phyloP scores from a whole-genome alignment of 169 alveolate species.

The Miamiensis avidus region DNA sequence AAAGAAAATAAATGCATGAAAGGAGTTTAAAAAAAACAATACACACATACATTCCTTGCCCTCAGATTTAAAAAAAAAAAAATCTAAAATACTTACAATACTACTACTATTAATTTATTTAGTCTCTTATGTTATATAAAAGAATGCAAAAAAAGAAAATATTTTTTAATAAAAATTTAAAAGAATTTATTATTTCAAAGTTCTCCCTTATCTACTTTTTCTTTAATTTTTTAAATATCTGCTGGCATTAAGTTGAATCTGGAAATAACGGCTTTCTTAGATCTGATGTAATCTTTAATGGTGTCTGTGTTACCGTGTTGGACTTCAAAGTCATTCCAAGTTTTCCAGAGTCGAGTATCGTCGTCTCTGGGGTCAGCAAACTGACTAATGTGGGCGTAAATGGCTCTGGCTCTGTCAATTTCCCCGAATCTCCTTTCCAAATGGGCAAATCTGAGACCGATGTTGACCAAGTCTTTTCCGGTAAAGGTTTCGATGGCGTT shows the following conservation, averaged over 20 bases:
- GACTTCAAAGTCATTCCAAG: constrained; percentile 93
- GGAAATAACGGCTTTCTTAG: constrained; percentile 59
- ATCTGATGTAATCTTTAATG: constrained; percentile 89
- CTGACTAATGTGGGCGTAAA: constrained; percentile 87
- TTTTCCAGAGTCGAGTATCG: constrained; percentile 79
- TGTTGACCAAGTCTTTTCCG: constrained; percentile 75
- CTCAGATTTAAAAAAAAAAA: too few relatives aligned
- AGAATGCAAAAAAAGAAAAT: too few relatives aligned
- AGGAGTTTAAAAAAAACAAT: too few relatives aligned
- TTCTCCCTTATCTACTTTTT: constrained; percentile 38
- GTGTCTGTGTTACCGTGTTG: constrained; percentile 93
- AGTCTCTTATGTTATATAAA: too few relatives aligned
- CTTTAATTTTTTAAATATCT: constrained; percentile 38
- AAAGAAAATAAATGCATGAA: too few relatives aligned
- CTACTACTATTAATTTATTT: too few relatives aligned
- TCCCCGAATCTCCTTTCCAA: constrained; percentile 94
- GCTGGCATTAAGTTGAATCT: constrained; percentile 49
- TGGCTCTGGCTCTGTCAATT: constrained; percentile 93
- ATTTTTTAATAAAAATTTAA: too few relatives aligned
- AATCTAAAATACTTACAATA: too few relatives aligned
- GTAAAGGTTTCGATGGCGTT: constrained; percentile 56
- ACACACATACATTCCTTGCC: too few relatives aligned
- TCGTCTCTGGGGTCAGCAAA: constrained; percentile 88
- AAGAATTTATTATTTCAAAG: constrained; percentile 6
- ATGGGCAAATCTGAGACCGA: constrained; percentile 89